Conservation (phyloP, 192 early-diverging fungal genomes). For the Entrophospora sp. region DNA sequence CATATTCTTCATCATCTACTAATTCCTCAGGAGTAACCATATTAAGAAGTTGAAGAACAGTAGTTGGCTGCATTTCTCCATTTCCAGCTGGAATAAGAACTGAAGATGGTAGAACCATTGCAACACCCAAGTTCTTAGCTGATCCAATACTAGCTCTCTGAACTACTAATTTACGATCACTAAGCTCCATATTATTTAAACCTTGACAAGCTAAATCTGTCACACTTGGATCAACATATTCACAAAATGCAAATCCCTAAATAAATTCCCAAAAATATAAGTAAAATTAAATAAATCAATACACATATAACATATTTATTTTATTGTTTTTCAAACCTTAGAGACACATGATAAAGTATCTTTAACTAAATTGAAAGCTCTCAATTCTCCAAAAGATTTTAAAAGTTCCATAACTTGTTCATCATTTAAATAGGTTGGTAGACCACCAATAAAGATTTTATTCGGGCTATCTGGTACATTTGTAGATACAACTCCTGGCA, state of each 20-base stretch:
- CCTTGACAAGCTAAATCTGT: constrained; percentile 94
- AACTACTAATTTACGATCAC: constrained; percentile 87
- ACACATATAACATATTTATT: background rate
- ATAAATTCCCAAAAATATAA: background rate
- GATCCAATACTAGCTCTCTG: constrained; percentile 87
- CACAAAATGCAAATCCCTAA: constrained; percentile 94
- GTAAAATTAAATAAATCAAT: background rate
- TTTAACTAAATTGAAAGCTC: constrained; percentile 89
- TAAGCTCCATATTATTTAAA: constrained; percentile 91
- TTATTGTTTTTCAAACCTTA: constrained; percentile 40
- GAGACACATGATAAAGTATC: constrained; percentile 66
- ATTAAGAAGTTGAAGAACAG: constrained; percentile 83
- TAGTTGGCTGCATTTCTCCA: constrained; percentile 60
- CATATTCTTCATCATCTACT: constrained; percentile 73
- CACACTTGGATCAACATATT: constrained; percentile 78
- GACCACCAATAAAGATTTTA: constrained; percentile 91
- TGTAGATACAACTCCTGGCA: constrained; percentile 77
- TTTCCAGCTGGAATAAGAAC: constrained; percentile 38
- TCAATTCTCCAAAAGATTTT: constrained; percentile 87
- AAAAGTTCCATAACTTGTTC: constrained; percentile 92
- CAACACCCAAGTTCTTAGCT: constrained; percentile 35
- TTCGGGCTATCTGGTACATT: constrained; percentile 85
- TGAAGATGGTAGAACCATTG: constrained; percentile 38
- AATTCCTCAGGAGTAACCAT: constrained; percentile 89
- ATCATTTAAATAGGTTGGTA: constrained; percentile 81